Base-by-base conservation (phyloP, 768 basidiomycete genomes). In the Coprinopsis sp. region DNA sequence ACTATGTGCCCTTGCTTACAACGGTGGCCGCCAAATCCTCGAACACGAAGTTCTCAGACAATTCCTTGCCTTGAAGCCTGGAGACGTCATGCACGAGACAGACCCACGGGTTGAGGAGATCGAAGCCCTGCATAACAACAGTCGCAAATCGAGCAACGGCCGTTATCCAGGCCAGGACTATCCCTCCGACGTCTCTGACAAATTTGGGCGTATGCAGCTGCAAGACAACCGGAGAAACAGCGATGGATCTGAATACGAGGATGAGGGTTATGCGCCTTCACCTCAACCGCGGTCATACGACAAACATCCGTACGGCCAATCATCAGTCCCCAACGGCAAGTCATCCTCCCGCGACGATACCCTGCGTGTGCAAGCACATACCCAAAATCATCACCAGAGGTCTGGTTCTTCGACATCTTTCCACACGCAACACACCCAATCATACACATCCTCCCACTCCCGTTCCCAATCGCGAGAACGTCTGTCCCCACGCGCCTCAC, bases 31-130 rank as follows among this genome's bases (percentile, higher is more conserved):
- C 34, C 86, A 93, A 60, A 80, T 99, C 46, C 69, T 96, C 21
- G 84, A 91, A 51, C 81, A 91, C 60, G 68, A 72, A 11, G 79
- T 93, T 31, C 78, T 96, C 31, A 79, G 92, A 44, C 75, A 77
- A 44, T 99, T 98, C 65, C 74, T 98, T 45, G 73, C 87, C 4
- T 73, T 87, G 14, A 88, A 87, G 58, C 82, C 90, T 1, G 96
- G 96, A 4, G 93, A 97, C 57, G 79, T 85, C 11, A 84, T 82
- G 51, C 81, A 79, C 44, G 77, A 81, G 36, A 72, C 79, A 28
- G 79, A 81, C 3, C 72, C 87, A 8, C 76, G 77, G 12, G 70
- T 70, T 18, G 69, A 72, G 44, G 79, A 82, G 59, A 73, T 88
- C 37, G 76, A 79, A 22, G 74, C 76, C 7, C 61, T 3, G 48